Evolutionary conservation across 345 rosid genomes (phyloP).

Genomic region (Gossypium sturtianum): DNA sequence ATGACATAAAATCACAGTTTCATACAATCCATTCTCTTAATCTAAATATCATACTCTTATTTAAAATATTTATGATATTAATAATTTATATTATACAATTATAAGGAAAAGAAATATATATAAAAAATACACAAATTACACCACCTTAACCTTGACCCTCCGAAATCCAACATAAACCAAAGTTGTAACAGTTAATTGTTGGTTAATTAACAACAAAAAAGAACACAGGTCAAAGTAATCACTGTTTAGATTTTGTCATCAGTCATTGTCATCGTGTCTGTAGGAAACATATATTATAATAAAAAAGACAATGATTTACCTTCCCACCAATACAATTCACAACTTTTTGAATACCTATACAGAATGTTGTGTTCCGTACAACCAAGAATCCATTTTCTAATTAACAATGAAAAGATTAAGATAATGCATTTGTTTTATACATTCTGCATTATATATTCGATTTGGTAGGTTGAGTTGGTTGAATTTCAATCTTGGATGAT

Average conservation of each 20-base stretch:
- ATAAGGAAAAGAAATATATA: too few species aligned
- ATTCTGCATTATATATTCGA: neutral
- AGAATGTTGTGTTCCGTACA: neutral
- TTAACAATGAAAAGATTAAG: neutral
- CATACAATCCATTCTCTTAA: too few species aligned
- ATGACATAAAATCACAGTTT: too few species aligned
- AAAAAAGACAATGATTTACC: neutral
- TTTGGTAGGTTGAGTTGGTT: neutral
- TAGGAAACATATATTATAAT: neutral
- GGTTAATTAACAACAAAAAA: neutral
- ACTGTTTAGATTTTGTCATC: neutral
- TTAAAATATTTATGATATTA: too few species aligned
- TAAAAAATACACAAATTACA: too few species aligned
- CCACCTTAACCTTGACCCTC: neutral
- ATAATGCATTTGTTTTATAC: neutral
- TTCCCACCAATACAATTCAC: neutral
- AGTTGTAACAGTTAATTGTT: constrained; percentile 1
- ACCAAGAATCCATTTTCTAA: neutral
- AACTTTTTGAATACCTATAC: neutral
- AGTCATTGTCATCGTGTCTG: neutral
- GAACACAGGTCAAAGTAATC: neutral
- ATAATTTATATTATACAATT: too few species aligned
- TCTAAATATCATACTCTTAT: too few species aligned
- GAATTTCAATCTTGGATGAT: neutral
- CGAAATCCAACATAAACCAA: neutral